Evolutionary conservation across 345 rosid species (phyloP), one percentile per base, ranked within the genome.

Genomic region (Eucalyptus microcorys): DNA sequence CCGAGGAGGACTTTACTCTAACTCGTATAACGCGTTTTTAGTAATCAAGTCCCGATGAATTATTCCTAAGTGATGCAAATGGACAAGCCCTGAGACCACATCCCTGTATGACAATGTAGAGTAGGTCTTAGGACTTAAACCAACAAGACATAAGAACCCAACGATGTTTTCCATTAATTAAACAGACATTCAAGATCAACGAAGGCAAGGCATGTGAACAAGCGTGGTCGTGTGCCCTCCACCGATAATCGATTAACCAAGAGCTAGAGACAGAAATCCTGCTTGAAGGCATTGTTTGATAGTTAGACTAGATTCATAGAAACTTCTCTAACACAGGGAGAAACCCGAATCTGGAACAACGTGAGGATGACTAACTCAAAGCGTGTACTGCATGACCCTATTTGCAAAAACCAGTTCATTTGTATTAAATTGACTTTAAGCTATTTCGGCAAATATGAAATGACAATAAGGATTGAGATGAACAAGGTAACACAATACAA

Each of bases 51-150:
- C 99, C 7, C 99, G 94, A 86, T 97, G 99, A 90, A 97, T 93
- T 83, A 97, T 96, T 87, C 99, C 99, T 90, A 97, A 89, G 85
- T 95, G 96, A 87, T 97, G 99, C 91, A 97, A 93, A 91, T 96
- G 99, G 34, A 90, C 96, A 88, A 97, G 94, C 76, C 99, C 99
- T 55, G 92, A 94, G 90, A 96, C 97, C 89, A 96, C 86, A 94
- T 97, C 96, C 95, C 99, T 97, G 93, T 86, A 76, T 85, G 86
- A 90, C 87, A 89, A 21, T 85, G 87, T 22, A 66, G 88, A 88
- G 45, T 61, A 80, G 15, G 49, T 26, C 49, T 49, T 83, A 49
- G 14, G n/a, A n/a, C 26, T 45, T 9, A 81, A 10, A 10, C 26
- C 24, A 24, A 87, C 22, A 55, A 21, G 53, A 32, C 24, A 48